Evolutionary conservation across 2,329 filamentous ascomycete species (phyloP).

Genomic region (Paraconiothyrium brasiliense): DNA sequence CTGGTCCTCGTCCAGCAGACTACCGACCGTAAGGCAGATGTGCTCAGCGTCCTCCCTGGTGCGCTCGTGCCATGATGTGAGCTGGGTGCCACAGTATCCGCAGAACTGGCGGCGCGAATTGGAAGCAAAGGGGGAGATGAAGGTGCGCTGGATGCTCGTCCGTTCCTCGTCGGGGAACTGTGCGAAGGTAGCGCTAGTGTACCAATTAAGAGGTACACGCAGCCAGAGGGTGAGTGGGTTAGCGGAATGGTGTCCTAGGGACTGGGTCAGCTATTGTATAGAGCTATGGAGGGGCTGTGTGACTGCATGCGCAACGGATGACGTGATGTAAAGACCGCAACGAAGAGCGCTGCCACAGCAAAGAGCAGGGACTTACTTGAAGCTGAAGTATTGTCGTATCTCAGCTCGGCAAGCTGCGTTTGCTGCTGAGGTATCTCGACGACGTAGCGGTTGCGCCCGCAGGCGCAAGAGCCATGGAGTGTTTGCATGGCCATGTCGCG

Average conservation of each 20-base stretch:
- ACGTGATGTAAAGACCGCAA: slow-evolving; percentile 15
- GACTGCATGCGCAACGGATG: slow-evolving; percentile 20
- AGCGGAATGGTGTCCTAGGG: slow-evolving; percentile 69
- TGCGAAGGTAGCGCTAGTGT: slow-evolving; percentile 77
- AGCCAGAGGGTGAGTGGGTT: slow-evolving; percentile 82
- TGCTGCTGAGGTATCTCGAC: slow-evolving; percentile 72
- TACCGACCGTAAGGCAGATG: slow-evolving; percentile 84
- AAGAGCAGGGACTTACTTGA: slow-evolving; percentile 71
- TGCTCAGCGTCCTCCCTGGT: slow-evolving; percentile 76
- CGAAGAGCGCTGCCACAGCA: neutral
- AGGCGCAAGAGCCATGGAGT: slow-evolving; percentile 81
- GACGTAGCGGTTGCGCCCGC: slow-evolving; percentile 84
- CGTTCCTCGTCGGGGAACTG: slow-evolving; percentile 78
- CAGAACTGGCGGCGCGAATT: slow-evolving; percentile 80
- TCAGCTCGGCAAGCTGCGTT: slow-evolving; percentile 68
- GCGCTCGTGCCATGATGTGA: slow-evolving; percentile 84
- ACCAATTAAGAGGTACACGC: slow-evolving; percentile 82
- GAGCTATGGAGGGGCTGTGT: slow-evolving; percentile 7
- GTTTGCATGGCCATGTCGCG: slow-evolving; percentile 53
- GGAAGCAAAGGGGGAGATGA: slow-evolving; percentile 55
- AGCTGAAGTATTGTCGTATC: slow-evolving; percentile 73
- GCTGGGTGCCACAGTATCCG: slow-evolving; percentile 87
- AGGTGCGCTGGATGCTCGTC: slow-evolving; percentile 56
- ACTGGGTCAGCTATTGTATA: slow-evolving; percentile 18
- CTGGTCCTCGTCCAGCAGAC: slow-evolving; percentile 75